Percentiles rank a stretch among this genome's conserved stretches.
These are phyloP conservation scores for Rubia yunnanensis DNA, from an alignment of 257 asterid species.

Conservation along the genomic window DNA sequence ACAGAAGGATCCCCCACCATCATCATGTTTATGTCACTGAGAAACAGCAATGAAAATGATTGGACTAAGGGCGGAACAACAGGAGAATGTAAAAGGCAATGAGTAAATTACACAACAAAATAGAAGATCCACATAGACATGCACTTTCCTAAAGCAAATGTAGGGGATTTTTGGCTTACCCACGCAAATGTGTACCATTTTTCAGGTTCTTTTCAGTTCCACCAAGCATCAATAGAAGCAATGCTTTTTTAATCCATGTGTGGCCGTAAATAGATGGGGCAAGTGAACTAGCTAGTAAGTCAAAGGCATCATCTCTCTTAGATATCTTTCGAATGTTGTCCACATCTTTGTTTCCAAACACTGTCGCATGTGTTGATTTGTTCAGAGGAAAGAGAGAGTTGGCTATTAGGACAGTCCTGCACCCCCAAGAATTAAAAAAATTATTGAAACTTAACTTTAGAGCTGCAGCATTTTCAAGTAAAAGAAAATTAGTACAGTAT, in stretches of 20 bases:
- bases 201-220: conserved; percentile 91
- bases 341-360: conserved; percentile 66
- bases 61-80: neutral
- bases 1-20: conserved; percentile 99
- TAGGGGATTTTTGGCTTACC: conserved; percentile 39
- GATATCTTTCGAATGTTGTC: conserved; percentile 65
- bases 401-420: conserved; percentile 90
- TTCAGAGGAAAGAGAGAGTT: conserved; percentile 83
- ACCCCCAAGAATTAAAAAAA: conserved; percentile 7
- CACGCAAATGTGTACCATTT: conserved; percentile 93
- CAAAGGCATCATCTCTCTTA: conserved; percentile 64
- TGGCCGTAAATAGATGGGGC: conserved; percentile 98
- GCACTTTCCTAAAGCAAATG: neutral
- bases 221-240: conserved; percentile 86
- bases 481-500: neutral
- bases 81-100: neutral
- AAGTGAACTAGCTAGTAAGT: conserved; percentile 78
- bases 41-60: conserved; percentile 17
- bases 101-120: neutral
- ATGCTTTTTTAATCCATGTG: conserved; percentile 90
- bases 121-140: conserved; percentile 3
- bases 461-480: neutral
- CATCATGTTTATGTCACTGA: conserved; percentile 96
- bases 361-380: conserved; percentile 66
- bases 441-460: conserved; percentile 6